phyloP scores from a whole-genome alignment of 768 basidiomycete genomes.

The Infundibulicybe gibba region DNA sequence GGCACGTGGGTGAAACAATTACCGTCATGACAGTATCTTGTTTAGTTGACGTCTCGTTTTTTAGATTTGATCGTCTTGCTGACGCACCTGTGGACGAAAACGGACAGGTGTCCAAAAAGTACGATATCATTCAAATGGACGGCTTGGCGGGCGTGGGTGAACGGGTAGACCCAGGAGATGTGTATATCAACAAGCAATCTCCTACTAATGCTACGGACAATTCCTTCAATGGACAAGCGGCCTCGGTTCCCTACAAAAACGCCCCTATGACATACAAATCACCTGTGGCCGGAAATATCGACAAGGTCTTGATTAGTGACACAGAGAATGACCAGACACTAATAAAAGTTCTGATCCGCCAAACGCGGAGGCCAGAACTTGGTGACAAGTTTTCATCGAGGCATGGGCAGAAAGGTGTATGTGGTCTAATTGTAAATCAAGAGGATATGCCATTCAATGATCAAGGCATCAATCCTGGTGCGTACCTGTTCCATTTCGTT shows the following conservation, averaged over 20 bases:
- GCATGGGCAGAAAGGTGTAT: slow-evolving; percentile 99
- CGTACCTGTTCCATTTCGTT: slow-evolving; percentile 15
- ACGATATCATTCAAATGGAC: slow-evolving; percentile 88
- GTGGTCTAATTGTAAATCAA: slow-evolving; percentile 97
- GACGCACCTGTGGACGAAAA: slow-evolving; percentile 87
- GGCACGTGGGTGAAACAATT: slow-evolving; percentile 70
- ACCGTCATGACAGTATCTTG: slow-evolving; percentile 5
- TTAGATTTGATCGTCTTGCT: slow-evolving; percentile 88
- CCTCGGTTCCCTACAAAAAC: slow-evolving; percentile 86
- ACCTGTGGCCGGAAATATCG: slow-evolving; percentile 89
- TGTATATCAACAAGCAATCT: slow-evolving; percentile 96
- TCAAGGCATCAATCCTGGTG: slow-evolving; percentile 90
- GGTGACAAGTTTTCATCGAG: slow-evolving; percentile 99
- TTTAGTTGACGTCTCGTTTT: slow-evolving; percentile 3
- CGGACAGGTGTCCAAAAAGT: slow-evolving; percentile 76
- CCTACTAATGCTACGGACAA: slow-evolving; percentile 94
- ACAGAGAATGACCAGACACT: slow-evolving; percentile 95
- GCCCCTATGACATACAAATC: slow-evolving; percentile 92
- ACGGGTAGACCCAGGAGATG: slow-evolving; percentile 86
- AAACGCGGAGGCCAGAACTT: slow-evolving; percentile 93
- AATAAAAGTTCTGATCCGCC: slow-evolving; percentile 95
- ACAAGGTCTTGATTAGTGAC: slow-evolving; percentile 97
- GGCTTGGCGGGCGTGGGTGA: slow-evolving; percentile 95
- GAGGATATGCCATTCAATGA: slow-evolving; percentile 99
- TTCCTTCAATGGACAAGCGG: slow-evolving; percentile 79